Conservation (phyloP, 2,329 filamentous ascomycete species). For the Aspergillus sp. region DNA sequence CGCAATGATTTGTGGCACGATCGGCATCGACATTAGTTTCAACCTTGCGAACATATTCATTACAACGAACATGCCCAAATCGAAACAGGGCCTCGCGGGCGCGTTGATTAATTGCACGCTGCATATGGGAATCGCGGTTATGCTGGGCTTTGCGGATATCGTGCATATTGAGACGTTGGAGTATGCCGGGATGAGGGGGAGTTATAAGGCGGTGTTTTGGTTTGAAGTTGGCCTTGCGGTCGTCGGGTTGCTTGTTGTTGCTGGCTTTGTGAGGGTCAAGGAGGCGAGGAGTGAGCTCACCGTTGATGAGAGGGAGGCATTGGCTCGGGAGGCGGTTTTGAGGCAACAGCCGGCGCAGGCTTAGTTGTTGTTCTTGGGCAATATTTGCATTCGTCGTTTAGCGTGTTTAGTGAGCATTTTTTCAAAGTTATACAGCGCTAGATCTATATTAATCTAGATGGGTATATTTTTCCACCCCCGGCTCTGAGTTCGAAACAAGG, state of each 20-base stretch:
- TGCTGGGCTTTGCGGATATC: constrained; percentile 72
- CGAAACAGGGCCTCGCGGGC: constrained; percentile 72
- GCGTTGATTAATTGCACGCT: constrained; percentile 72
- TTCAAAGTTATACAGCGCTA: too few relatives aligned
- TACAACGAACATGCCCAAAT: constrained; percentile 69
- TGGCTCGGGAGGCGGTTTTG: constrained; percentile 9
- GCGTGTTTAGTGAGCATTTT: too few relatives aligned
- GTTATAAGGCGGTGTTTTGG: constrained; percentile 69
- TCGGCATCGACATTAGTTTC: constrained; percentile 76
- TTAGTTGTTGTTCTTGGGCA: background rate
- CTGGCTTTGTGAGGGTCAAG: constrained; percentile 58
- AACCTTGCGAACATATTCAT: constrained; percentile 79
- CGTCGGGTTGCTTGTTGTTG: constrained; percentile 57
- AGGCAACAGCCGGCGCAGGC: background rate
- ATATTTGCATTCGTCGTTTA: too few relatives aligned
- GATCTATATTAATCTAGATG: too few relatives aligned
- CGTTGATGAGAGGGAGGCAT: constrained; percentile 56
- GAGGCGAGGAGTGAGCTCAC: constrained; percentile 63
- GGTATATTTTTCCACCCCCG: too few relatives aligned
- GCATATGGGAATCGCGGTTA: constrained; percentile 73
- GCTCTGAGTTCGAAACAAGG: background rate
- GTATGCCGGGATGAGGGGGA: constrained; percentile 51
- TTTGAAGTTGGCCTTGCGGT: constrained; percentile 63
- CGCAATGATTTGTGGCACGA: constrained; percentile 62
- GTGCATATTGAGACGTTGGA: constrained; percentile 53